Conservation (phyloP, 345 rosid genomes). For the Gossypium raimondii region DNA sequence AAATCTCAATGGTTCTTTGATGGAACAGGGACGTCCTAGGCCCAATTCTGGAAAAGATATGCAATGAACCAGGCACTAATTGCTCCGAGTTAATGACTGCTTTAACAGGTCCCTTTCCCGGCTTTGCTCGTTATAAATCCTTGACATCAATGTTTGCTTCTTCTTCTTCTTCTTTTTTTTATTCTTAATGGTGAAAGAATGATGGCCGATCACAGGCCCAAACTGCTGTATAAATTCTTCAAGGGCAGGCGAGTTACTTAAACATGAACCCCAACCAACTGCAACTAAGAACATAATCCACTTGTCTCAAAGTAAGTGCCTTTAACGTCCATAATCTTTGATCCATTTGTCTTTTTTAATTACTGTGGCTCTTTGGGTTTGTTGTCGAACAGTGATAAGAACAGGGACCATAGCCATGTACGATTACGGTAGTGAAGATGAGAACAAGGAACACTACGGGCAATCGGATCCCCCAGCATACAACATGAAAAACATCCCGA, state of each 20-base stretch:
- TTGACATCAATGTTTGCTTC: not conserved
- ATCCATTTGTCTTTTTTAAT: not conserved
- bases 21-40: conserved; percentile 32
- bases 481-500: conserved; percentile 42
- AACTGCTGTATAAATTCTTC: conserved; percentile 55
- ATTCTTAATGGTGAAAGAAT: no score
- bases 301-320: conserved; percentile 46
- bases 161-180: not conserved
- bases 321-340: not conserved
- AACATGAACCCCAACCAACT: conserved; percentile 51
- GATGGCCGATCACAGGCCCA: conserved; percentile 28
- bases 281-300: conserved; percentile 55
- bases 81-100: conserved; percentile 39
- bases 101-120: conserved; percentile 37
- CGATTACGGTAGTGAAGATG: conserved; percentile 30
- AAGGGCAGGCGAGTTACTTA: conserved; percentile 29
- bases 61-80: conserved; percentile 32
- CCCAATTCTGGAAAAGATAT: conserved; percentile 31
- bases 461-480: conserved; percentile 35
- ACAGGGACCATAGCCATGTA: conserved; percentile 38
- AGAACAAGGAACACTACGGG: conserved; percentile 40
- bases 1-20: not conserved
- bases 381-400: conserved; percentile 34
- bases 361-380: not conserved
- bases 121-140: not conserved